Percentiles rank a stretch among this genome's conserved stretches.
These are phyloP conservation scores for Pichia heedii DNA, from an alignment of 805 yeast species.

Conservation along the genomic window DNA sequence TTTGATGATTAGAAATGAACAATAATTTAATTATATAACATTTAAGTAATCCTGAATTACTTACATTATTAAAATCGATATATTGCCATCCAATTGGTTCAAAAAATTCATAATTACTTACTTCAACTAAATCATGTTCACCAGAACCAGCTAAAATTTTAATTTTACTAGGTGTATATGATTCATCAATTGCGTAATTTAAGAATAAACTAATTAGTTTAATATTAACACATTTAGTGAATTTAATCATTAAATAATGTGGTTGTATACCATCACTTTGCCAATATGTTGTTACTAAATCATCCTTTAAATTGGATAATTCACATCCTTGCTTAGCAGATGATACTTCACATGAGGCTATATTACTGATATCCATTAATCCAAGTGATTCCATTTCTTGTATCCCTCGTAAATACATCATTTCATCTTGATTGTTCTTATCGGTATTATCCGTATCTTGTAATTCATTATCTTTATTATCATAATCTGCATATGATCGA, in stretches of 20 bases:
- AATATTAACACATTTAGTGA: constrained; percentile 65
- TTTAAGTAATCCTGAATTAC: constrained; percentile 50
- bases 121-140: constrained; percentile 66
- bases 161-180: constrained; percentile 79
- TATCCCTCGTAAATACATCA: constrained; percentile 31
- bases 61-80: constrained; percentile 45
- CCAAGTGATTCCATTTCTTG: constrained; percentile 49
- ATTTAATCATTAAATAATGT: constrained; percentile 70
- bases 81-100: constrained; percentile 78
- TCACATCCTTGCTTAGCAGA: constrained; percentile 69
- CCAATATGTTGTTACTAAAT: constrained; percentile 72
- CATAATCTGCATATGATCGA: background rate
- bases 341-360: constrained; percentile 81
- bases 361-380: constrained; percentile 63
- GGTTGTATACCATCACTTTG: constrained; percentile 93
- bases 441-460: background rate
- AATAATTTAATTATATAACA: constrained; percentile 56
- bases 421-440: constrained; percentile 11
- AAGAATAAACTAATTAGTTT: constrained; percentile 63
- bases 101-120: constrained; percentile 45
- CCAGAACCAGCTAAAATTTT: constrained; percentile 67
- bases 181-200: constrained; percentile 69
- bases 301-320: constrained; percentile 61
- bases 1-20: constrained; percentile 77
- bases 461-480: background rate